Conservation (phyloP, 148 eudicot species). For the Fallopia convolvulus region DNA sequence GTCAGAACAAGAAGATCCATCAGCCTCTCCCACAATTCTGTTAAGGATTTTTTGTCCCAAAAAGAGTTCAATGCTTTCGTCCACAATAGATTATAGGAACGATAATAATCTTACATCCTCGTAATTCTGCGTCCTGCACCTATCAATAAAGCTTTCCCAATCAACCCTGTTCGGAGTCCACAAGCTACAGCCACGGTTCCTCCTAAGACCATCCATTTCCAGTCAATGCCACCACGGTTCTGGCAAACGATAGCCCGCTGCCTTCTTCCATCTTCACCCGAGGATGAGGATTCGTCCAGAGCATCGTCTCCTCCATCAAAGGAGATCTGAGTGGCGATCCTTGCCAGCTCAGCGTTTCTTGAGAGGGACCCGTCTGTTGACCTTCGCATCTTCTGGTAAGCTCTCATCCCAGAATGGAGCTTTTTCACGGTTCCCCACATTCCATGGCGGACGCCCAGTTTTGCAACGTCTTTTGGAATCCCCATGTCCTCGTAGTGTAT, state of each 20-base stretch:
- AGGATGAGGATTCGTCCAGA: constrained; percentile 15
- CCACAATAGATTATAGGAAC: not conserved
- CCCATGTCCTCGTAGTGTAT: constrained; percentile 97
- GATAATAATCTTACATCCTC: constrained; percentile 18
- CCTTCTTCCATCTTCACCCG: constrained; percentile 29
- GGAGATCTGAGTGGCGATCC: constrained; percentile 54
- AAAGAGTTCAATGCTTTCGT: not conserved
- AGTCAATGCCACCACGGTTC: constrained; percentile 45
- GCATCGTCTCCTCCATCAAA: constrained; percentile 21
- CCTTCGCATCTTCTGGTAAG: constrained; percentile 59
- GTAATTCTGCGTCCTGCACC: constrained; percentile 64
- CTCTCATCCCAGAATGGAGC: constrained; percentile 77
- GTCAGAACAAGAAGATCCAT: not conserved
- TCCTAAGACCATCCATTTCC: constrained; percentile 77
- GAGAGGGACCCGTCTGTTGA: constrained; percentile 40
- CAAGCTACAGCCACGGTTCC: constrained; percentile 73
- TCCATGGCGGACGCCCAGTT: constrained; percentile 85
- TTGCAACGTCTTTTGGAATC: constrained; percentile 89
- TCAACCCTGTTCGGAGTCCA: constrained; percentile 69
- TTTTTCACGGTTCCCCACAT: constrained; percentile 99
- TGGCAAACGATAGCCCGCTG: constrained; percentile 12
- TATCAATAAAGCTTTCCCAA: constrained; percentile 66
- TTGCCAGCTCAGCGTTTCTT: constrained; percentile 64
- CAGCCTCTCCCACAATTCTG: not conserved
- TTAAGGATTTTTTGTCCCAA: not conserved